Base-by-base conservation (phyloP, 1,284 basidiomycete species). In the Pisolithus thermaeus region DNA sequence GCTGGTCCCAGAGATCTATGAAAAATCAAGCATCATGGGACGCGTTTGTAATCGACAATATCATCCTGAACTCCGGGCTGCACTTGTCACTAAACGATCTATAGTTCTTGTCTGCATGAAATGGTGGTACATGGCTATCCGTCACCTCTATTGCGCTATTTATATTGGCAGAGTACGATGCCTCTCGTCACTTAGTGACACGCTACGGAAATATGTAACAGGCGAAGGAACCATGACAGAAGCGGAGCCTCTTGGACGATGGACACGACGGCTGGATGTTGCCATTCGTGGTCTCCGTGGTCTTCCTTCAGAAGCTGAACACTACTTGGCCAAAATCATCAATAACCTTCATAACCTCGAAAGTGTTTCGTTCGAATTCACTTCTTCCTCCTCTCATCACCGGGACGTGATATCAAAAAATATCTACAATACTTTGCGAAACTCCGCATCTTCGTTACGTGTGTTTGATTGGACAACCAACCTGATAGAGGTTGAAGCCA, bases 61-160 rank as follows among this genome's bases (percentile, higher is more conserved):
- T 32, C 44, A 50, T 22, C 14, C 42, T 11, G 55, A 49, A 37
- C 49, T 60, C 18, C 58, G 58, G 38, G 52, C 50, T 25, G 50
- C 53, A 5, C 52, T 72, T 52, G 30, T 66, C 32, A 71, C 68
- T 27, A 71, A 70, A 53, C 59, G 66, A 4, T 54, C 59, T 49
- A 56, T 75, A 23, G 64, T 71, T 1, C 63, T 63, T 1, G 73
- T 75, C 28, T 75, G 68, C 58, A 73, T 58, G 49, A 53, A 61
- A 46, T 75, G 73, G 73, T 64, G 63, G 47, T 56, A 57, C 12
- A 56, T 73, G 43, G 64, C 70, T n/a, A 55, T 52, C 8, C 61
- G 60, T 0, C 57, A 55, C 23, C 68, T 72, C 20, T 73, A 74
- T 47, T 57, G 59, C 38, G 64, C 62, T n/a, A 49, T 72, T 1